phyloP scores from a whole-genome alignment of 2,329 filamentous ascomycete species.

The Ploettnerulaceae sp. region DNA sequence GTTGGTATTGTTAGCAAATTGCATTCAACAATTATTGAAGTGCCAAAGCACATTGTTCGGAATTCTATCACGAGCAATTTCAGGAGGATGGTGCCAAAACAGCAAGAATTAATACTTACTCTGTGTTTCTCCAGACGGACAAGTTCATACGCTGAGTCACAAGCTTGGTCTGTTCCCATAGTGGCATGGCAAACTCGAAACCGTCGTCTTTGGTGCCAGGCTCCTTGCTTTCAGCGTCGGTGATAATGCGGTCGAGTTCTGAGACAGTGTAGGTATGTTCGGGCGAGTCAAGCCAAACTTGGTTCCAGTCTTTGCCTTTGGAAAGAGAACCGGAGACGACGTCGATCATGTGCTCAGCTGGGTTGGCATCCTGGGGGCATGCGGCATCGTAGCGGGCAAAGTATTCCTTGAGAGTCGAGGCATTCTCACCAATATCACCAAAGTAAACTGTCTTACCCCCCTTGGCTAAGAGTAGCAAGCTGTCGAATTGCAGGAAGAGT shows the following conservation, averaged over 20 bases:
- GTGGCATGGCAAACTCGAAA: slow-evolving; percentile 48
- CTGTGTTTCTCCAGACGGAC: slow-evolving; percentile 59
- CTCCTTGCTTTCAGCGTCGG: slow-evolving; percentile 39
- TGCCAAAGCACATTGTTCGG: no score
- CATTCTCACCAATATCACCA: slow-evolving; percentile 59
- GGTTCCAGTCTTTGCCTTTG: slow-evolving; percentile 59
- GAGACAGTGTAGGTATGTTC: slow-evolving; percentile 48
- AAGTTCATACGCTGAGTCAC: slow-evolving; percentile 33
- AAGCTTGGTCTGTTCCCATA: slow-evolving; percentile 39
- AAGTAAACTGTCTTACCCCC: slow-evolving; percentile 67
- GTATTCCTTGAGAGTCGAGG: slow-evolving; percentile 52
- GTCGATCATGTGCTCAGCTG: slow-evolving; percentile 43
- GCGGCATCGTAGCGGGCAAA: slow-evolving; percentile 50
- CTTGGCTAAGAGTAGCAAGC: slow-evolving; percentile 57
- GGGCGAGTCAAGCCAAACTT: slow-evolving; percentile 60
- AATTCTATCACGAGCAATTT: no score
- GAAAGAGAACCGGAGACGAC: slow-evolving; percentile 43
- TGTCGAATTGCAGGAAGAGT: slow-evolving; percentile 53
- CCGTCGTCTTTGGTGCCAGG: slow-evolving; percentile 38
- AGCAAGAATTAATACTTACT: no score
- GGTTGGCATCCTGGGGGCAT: slow-evolving; percentile 39
- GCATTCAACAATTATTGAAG: no score
- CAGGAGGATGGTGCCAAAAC: no score
- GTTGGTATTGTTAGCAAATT: no score
- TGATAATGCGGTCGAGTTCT: slow-evolving; percentile 55